These are phyloP conservation scores for Aspergillus hiratsukae DNA, from an alignment of 2,329 filamentous ascomycete genomes.

Conservation along the genomic window DNA sequence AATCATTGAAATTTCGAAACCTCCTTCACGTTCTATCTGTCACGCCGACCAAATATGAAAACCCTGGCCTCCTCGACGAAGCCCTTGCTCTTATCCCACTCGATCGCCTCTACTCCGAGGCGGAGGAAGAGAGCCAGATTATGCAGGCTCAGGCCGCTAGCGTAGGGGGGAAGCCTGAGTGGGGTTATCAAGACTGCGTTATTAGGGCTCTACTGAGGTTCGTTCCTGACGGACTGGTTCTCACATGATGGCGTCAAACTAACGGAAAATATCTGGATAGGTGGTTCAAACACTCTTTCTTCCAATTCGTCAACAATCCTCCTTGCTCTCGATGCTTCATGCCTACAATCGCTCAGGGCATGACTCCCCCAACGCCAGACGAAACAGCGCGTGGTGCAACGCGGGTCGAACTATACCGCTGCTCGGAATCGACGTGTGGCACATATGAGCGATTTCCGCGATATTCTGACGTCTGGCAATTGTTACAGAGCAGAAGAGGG, in stretches of 20 bases:
- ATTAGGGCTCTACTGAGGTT: constrained; percentile 80
- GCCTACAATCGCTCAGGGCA: constrained; percentile 76
- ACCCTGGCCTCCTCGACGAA: constrained; percentile 89
- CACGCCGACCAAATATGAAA: constrained; percentile 92
- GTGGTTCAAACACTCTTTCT: constrained; percentile 96
- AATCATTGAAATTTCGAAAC: constrained; percentile 72
- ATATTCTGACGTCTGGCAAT: constrained; percentile 90
- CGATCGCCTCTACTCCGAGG: constrained; percentile 86
- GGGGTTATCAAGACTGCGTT: constrained; percentile 97
- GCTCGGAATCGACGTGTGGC: constrained; percentile 69
- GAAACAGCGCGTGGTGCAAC: constrained; percentile 84
- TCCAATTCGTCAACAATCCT: constrained; percentile 95
- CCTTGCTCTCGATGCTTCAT: constrained; percentile 75
- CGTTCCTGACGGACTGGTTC: constrained; percentile 25
- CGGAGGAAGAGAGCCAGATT: constrained; percentile 88
- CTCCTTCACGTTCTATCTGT: constrained; percentile 79
- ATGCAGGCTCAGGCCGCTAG: constrained; percentile 83
- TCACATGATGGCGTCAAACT: constrained; percentile 8
- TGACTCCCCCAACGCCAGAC: constrained; percentile 79
- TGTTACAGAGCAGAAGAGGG: constrained; percentile 80
- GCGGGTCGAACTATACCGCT: constrained; percentile 85
- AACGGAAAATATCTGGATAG: constrained; percentile 39
- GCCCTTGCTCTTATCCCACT: constrained; percentile 81
- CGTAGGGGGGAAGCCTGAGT: constrained; percentile 78
- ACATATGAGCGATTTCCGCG: constrained; percentile 85